phyloP scores from a whole-genome alignment of 1,284 basidiomycete species.

The Sporisorium scitamineum region DNA sequence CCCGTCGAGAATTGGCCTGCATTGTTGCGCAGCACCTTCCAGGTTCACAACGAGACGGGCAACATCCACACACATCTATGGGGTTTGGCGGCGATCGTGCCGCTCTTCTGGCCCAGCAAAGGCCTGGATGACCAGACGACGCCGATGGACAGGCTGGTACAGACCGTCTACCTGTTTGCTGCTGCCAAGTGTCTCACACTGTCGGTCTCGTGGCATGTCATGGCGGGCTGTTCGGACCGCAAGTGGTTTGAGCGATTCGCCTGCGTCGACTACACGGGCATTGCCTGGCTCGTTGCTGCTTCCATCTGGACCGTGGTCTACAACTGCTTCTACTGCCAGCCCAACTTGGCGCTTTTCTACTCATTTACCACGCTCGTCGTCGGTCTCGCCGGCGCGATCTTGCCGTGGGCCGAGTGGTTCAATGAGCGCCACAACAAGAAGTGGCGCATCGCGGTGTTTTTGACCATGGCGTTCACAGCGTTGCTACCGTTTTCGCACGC shows the following conservation, averaged over 20 bases:
- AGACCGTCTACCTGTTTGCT: constrained; percentile 66
- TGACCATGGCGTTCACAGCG: constrained; percentile 65
- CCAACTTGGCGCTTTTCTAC: constrained; percentile 64
- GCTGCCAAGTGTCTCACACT: constrained; percentile 66
- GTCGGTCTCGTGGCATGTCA: constrained; percentile 67
- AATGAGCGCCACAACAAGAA: constrained; percentile 63
- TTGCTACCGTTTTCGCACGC: constrained; percentile 65
- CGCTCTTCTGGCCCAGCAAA: constrained; percentile 65
- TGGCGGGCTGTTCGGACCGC: constrained; percentile 65
- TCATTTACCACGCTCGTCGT: constrained; percentile 59
- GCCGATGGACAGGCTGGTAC: constrained; percentile 64
- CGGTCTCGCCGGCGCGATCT: constrained; percentile 60
- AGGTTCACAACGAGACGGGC: constrained; percentile 68
- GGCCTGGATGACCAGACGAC: constrained; percentile 64
- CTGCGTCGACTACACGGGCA: constrained; percentile 68
- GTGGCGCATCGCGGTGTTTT: constrained; percentile 62
- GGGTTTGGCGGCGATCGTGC: constrained; percentile 60
- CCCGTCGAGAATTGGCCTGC: constrained; percentile 58
- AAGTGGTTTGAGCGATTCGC: constrained; percentile 67
- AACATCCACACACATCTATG: constrained; percentile 68
- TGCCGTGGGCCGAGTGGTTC: constrained; percentile 68
- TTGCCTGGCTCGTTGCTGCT: constrained; percentile 67
- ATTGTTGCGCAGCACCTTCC: constrained; percentile 62
- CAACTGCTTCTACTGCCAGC: constrained; percentile 69
- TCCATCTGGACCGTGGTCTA: constrained; percentile 66